Evolutionary conservation across 345 rosid species (phyloP), one percentile per base, ranked within the genome.

Genomic region (Garcia nutans): DNA sequence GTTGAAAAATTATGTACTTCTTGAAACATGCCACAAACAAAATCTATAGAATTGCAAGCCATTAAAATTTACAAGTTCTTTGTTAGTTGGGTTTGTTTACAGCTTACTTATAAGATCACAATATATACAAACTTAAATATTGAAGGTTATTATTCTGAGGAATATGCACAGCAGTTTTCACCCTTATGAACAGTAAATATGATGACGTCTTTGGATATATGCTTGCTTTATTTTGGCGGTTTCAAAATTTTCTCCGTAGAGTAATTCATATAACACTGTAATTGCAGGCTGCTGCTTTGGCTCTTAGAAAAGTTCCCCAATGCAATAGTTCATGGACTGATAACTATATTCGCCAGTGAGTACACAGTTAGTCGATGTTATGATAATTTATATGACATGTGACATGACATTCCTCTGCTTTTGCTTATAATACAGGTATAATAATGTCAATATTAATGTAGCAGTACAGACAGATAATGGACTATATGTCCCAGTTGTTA

Each of bases 271-370:
- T n/a, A 42, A 58, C 42, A 19, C 60, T 76, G 55, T 73, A 71
- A 76, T 44, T 78, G 64, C 86, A 93, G 98, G 98, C 98, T 86
- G 98, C 97, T 80, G 99, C 99, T 55, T 81, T 93, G 88, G 97
- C 99, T 76, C 91, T 96, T 13, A 85, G 86, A 23, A 93, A 90
- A 86, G 92, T 92, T 84, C 99, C 99, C 78, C 97, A 86, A 79
- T 93, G 99, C 88, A 96, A 93, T 77, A 91, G 98, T 82, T 96
- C 98, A 76, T 96, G 99, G 99, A 92, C 91, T 20, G 97, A 93
- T 52, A 92, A 91, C 66, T 93, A 85, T 77, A 93, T 91, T 64
- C 97, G 98, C 76, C 97, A 96, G 98, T 96, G 83, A 89, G 97
- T 87, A 68, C 68, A 55, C 71, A 54, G 41, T 52, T 75, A 47